Evolutionary conservation across 768 basidiomycete species (phyloP).

Genomic region (Cyclocybe aegerita): DNA sequence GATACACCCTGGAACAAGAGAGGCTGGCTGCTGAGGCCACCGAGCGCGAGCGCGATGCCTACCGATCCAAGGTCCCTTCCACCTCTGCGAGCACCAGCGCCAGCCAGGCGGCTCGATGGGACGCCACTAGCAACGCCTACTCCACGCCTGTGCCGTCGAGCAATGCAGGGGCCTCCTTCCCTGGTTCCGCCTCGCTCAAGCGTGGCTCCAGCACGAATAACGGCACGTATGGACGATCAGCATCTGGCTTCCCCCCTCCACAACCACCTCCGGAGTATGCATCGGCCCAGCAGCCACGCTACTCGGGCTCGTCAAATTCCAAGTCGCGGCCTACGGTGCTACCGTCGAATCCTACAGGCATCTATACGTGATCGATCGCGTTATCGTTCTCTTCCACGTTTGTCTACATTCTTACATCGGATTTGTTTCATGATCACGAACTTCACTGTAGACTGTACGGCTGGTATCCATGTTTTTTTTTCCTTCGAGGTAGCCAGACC

Average conservation of each 20-base stretch:
- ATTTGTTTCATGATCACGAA: slow-evolving; percentile 3
- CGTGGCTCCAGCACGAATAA: slow-evolving; percentile 10
- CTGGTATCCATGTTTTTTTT: slow-evolving; percentile 4
- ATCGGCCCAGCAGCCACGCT: slow-evolving; percentile 8
- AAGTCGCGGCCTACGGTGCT: slow-evolving; percentile 12
- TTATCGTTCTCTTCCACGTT: not conserved
- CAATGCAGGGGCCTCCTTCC: not conserved
- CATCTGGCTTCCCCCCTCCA: slow-evolving; percentile 2
- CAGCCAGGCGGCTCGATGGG: slow-evolving; percentile 12
- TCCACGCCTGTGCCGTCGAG: slow-evolving; percentile 6
- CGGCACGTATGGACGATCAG: slow-evolving; percentile 4
- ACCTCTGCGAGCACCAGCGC: slow-evolving; percentile 3
- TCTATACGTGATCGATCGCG: slow-evolving; percentile 10
- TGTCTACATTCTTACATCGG: slow-evolving; percentile 2
- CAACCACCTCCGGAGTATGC: slow-evolving; percentile 8
- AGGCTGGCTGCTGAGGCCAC: slow-evolving; percentile 6
- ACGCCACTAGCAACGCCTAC: slow-evolving; percentile 6
- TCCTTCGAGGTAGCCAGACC: not conserved
- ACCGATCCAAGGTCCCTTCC: not conserved
- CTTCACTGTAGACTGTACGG: not conserved
- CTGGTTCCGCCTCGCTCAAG: slow-evolving; percentile 5
- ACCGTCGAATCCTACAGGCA: slow-evolving; percentile 7
- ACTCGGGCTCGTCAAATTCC: slow-evolving; percentile 2
- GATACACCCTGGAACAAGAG: slow-evolving; percentile 23
- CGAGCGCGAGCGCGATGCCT: slow-evolving; percentile 12